phyloP scores from a whole-genome alignment of 805 yeast species.

The Yueomyces sp. region DNA sequence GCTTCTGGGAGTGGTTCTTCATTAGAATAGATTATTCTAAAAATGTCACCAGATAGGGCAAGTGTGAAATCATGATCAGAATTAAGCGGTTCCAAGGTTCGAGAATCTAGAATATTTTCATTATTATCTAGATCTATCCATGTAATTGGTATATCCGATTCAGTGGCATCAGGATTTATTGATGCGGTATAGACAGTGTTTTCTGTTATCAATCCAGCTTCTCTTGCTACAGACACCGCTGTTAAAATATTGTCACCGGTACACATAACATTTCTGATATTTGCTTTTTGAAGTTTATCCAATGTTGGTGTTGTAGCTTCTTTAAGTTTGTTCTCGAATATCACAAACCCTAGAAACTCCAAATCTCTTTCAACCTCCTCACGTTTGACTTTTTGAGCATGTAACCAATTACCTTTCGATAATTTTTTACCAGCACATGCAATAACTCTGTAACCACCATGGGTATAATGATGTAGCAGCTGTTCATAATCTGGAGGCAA shows the following conservation, averaged over 20 bases:
- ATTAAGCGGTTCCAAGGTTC: slow-evolving; percentile 40
- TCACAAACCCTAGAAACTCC: slow-evolving; percentile 72
- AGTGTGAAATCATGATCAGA: slow-evolving; percentile 38
- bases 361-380: slow-evolving; percentile 56
- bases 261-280: slow-evolving; percentile 82
- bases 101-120: slow-evolving; percentile 43
- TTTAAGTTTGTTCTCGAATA: slow-evolving; percentile 87
- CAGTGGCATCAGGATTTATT: slow-evolving; percentile 26
- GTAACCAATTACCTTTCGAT: slow-evolving; percentile 33
- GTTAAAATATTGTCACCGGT: slow-evolving; percentile 95
- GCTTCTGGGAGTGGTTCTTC: slow-evolving; percentile 19
- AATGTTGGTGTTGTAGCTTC: slow-evolving; percentile 51
- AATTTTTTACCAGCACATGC: slow-evolving; percentile 69
- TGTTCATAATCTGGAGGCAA: slow-evolving; percentile 68
- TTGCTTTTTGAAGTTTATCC: slow-evolving; percentile 46
- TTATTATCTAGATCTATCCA: slow-evolving; percentile 65
- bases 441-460: slow-evolving; percentile 86
- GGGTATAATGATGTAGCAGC: slow-evolving; percentile 72
- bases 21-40: slow-evolving; percentile 53
- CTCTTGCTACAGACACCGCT: slow-evolving; percentile 85
- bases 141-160: slow-evolving; percentile 22
- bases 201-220: slow-evolving; percentile 52
- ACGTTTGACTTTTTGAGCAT: slow-evolving; percentile 39
- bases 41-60: slow-evolving; percentile 89
- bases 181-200: slow-evolving; percentile 50